phyloP scores from a whole-genome alignment of 1,284 basidiomycete genomes.

The Gymnopus androsaceus region DNA sequence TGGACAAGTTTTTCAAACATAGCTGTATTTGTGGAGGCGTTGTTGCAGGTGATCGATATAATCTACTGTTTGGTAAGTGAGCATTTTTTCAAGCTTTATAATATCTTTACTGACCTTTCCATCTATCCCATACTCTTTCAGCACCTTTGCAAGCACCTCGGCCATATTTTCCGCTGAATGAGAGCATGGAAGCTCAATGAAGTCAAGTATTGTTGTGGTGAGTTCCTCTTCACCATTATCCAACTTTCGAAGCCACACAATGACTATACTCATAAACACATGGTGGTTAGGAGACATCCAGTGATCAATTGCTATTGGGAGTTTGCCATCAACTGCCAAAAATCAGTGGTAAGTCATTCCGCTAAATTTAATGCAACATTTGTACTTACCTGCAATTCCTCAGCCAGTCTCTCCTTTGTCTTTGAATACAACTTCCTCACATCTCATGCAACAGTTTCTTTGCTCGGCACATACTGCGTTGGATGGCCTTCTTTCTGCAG shows the following conservation, averaged over 20 bases:
- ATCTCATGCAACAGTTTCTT: slow-evolving; percentile 17
- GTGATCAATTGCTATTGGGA: background rate
- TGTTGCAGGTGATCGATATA: too few species aligned
- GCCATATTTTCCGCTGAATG: background rate
- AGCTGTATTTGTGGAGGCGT: background rate
- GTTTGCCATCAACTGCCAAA: background rate
- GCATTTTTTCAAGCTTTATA: background rate
- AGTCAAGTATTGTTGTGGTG: background rate
- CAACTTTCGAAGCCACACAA: background rate
- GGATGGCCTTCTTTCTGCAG: slow-evolving; percentile 23
- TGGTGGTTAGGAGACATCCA: background rate
- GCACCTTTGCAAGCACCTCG: background rate
- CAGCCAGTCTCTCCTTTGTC: too few species aligned
- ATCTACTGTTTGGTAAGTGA: background rate
- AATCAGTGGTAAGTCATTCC: background rate
- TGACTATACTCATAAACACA: background rate
- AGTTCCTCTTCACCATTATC: background rate
- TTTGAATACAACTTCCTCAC: slow-evolving; percentile 3
- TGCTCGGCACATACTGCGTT: slow-evolving; percentile 19
- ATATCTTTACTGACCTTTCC: background rate
- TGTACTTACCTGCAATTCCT: too few species aligned
- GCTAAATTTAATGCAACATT: background rate
- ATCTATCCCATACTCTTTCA: background rate
- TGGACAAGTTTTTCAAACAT: background rate
- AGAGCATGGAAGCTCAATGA: background rate